These are phyloP conservation scores for barley (Hordeum vulgare) DNA, from an alignment of 176 grass and related monocot genomes.

Conservation along the genomic window DNA sequence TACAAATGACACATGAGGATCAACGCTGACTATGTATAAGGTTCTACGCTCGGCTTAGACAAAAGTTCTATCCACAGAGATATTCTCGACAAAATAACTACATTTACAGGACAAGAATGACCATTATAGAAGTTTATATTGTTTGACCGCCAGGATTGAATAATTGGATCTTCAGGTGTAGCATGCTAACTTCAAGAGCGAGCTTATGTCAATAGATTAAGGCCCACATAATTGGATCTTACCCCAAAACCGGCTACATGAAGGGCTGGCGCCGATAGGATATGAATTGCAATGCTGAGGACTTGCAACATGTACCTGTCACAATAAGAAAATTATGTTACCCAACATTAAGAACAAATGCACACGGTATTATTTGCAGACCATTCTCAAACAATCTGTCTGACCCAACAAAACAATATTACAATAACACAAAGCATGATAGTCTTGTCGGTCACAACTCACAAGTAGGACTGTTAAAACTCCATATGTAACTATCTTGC, in stretches of 20 bases:
- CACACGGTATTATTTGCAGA: background rate
- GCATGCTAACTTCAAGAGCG: background rate
- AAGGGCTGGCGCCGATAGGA: conserved; percentile 76
- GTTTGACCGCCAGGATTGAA: background rate
- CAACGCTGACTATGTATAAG: background rate
- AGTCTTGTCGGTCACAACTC: background rate
- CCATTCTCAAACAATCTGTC: background rate
- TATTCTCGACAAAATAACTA: conserved; percentile 7
- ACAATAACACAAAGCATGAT: background rate
- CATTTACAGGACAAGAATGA: background rate
- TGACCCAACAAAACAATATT: background rate
- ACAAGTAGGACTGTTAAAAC: background rate
- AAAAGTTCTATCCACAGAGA: background rate
- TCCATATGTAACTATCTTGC: background rate
- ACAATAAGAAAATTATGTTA: conserved; percentile 13
- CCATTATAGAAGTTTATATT: background rate
- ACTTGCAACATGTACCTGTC: conserved; percentile 79
- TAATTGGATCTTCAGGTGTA: background rate
- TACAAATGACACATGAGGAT: background rate
- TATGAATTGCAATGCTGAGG: conserved; percentile 74
- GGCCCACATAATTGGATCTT: conserved; percentile 26
- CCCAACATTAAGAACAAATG: background rate
- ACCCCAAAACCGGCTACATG: conserved; percentile 97
- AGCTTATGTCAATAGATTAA: background rate
- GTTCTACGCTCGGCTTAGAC: background rate